A percentile compares a stretch with the other conserved stretches of the same genome.
Conservation (phyloP, 1,284 basidiomycete genomes). For the Peniophora sp. region DNA sequence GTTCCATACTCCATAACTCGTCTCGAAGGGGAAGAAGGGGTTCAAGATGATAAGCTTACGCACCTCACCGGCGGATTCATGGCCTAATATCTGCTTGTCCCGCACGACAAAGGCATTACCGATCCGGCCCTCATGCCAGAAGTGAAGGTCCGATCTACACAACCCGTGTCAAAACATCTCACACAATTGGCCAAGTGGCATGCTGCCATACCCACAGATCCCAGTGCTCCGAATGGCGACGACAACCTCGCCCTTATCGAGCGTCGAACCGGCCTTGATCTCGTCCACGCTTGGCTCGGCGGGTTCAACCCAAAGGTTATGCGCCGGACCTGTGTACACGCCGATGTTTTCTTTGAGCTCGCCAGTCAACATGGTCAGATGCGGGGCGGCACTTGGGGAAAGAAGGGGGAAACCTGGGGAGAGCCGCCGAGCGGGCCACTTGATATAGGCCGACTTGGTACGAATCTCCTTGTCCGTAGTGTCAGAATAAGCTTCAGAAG, state of each 20-base stretch:
- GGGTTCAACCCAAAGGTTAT: constrained; percentile 11
- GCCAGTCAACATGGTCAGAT: background rate
- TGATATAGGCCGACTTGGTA: too few species aligned
- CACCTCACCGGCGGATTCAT: constrained; percentile 60
- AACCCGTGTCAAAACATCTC: constrained; percentile 18
- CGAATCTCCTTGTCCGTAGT: too few species aligned
- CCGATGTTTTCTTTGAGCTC: constrained; percentile 13
- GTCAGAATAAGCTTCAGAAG: too few species aligned
- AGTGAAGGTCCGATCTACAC: constrained; percentile 43
- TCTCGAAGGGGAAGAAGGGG: background rate
- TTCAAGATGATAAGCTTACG: background rate
- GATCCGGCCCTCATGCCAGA: constrained; percentile 58
- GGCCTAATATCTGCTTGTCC: constrained; percentile 32
- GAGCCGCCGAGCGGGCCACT: too few species aligned
- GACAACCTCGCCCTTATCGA: constrained; percentile 33
- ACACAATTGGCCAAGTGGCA: constrained; percentile 20
- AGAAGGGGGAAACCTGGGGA: too few species aligned
- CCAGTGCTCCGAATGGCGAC: constrained; percentile 56
- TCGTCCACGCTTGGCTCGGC: constrained; percentile 7
- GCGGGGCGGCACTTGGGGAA: background rate
- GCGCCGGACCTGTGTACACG: constrained; percentile 13
- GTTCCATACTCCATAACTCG: too few species aligned
- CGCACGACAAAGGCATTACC: constrained; percentile 61
- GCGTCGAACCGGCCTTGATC: constrained; percentile 6
- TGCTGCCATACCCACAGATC: constrained; percentile 53